phyloP scores from a whole-genome alignment of 2,329 filamentous ascomycete species.

The Stromatinia cepivora region DNA sequence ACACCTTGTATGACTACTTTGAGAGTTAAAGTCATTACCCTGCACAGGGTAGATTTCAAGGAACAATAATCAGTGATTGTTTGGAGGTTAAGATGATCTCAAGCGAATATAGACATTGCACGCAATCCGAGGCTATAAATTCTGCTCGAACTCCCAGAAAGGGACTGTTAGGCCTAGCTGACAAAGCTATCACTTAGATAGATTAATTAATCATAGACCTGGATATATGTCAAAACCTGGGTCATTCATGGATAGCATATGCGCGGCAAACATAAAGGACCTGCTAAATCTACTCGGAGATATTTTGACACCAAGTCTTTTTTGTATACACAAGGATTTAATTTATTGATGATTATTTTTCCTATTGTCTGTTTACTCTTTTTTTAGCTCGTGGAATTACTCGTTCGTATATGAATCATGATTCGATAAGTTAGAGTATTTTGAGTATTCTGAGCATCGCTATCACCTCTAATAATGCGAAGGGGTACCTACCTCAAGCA shows the following conservation, averaged over 20 bases:
- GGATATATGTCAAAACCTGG: not conserved
- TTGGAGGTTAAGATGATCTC: not conserved
- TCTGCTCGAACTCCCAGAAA: not conserved
- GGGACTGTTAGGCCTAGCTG: not conserved
- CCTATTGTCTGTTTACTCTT: not conserved
- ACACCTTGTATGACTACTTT: not conserved
- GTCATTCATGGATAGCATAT: not conserved
- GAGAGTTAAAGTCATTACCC: accelerated
- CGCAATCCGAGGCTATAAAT: not conserved
- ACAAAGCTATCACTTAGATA: not conserved
- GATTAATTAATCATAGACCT: not conserved
- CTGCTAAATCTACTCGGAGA: not conserved
- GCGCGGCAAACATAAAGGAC: not conserved
- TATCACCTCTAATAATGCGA: accelerated
- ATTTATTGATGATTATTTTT: not conserved
- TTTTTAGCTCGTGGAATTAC: not conserved
- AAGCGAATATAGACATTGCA: too few relatives aligned
- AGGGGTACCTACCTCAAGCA: not conserved
- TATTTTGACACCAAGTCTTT: not conserved
- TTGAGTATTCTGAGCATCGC: too few relatives aligned
- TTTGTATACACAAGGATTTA: not conserved
- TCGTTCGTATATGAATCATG: not conserved
- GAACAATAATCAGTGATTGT: not conserved
- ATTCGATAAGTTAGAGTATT: not conserved
- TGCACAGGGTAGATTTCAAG: not conserved